These are phyloP conservation scores for Ceratocystis alfenasii DNA, from an alignment of 2,329 filamentous ascomycete species.

Conservation along the genomic window DNA sequence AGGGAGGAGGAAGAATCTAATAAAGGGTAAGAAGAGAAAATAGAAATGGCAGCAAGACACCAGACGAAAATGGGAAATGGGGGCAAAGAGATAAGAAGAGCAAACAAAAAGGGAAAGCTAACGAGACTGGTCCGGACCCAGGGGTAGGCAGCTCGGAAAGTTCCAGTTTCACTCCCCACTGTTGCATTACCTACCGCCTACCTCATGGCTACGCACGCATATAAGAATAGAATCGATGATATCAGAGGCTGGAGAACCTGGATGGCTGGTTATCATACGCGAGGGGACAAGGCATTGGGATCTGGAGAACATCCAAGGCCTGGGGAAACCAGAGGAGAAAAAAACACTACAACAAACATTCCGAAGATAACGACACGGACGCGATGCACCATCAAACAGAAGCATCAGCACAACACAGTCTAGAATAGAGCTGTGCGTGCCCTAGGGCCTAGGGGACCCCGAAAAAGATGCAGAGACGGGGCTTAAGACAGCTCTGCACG, in stretches of 20 bases:
- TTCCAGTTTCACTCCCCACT: neutral
- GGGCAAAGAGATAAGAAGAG: neutral
- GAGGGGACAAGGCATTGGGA: neutral
- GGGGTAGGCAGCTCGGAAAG: neutral
- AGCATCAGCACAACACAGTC: neutral
- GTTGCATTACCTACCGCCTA: neutral
- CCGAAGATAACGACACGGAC: neutral
- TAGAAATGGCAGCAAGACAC: neutral
- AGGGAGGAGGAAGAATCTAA: constrained; percentile 14
- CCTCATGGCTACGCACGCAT: neutral
- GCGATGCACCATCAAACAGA: neutral
- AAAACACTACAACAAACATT: neutral
- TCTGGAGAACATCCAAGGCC: neutral
- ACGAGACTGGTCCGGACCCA: neutral
- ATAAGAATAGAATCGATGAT: too few species aligned
- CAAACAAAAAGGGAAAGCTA: neutral
- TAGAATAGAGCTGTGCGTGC: neutral
- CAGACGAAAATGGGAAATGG: neutral
- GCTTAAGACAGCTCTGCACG: neutral
- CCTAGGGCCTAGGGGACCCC: neutral
- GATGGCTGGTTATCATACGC: neutral
- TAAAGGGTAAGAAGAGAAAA: constrained; percentile 11
- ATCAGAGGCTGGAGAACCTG: neutral
- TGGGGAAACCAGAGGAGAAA: neutral
- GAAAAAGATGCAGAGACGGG: neutral